Conservation (phyloP, 2,329 filamentous ascomycete species). For the Colletotrichum tamarilloi region DNA sequence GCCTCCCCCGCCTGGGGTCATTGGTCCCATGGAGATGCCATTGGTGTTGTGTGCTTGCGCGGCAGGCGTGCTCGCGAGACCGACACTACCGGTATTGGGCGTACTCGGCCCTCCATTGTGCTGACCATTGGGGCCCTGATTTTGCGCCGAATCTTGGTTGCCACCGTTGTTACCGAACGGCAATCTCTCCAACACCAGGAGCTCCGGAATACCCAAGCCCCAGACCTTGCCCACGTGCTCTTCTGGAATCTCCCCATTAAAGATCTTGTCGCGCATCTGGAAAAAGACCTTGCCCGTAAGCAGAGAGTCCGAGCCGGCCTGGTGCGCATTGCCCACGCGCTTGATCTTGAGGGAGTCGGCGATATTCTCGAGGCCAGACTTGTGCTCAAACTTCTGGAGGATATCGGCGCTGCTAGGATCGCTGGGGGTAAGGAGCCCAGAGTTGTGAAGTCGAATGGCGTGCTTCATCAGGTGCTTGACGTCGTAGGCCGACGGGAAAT, state of each 20-base stretch:
- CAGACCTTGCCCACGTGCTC: slow-evolving; percentile 92
- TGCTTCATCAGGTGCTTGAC: slow-evolving; percentile 98
- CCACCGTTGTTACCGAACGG: slow-evolving; percentile 47
- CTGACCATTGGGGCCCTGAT: slow-evolving; percentile 45
- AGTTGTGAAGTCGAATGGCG: slow-evolving; percentile 77
- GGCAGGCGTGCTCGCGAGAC: slow-evolving; percentile 60
- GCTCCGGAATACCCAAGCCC: slow-evolving; percentile 83
- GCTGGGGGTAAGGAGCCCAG: slow-evolving; percentile 70
- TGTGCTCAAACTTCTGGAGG: slow-evolving; percentile 86
- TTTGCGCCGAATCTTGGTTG: slow-evolving; percentile 49
- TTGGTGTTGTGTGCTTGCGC: slow-evolving; percentile 66
- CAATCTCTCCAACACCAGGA: slow-evolving; percentile 52
- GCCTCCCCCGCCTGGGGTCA: slow-evolving; percentile 82
- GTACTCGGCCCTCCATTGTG: slow-evolving; percentile 68
- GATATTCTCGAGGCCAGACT: slow-evolving; percentile 92
- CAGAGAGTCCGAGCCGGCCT: slow-evolving; percentile 92
- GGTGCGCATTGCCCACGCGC: slow-evolving; percentile 87
- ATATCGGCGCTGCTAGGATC: slow-evolving; percentile 77
- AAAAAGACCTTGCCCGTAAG: slow-evolving; percentile 96
- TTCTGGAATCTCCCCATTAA: slow-evolving; percentile 82
- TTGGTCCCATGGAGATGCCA: slow-evolving; percentile 70
- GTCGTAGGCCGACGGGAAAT: slow-evolving; percentile 94
- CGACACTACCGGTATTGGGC: slow-evolving; percentile 73
- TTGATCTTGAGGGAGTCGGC: slow-evolving; percentile 93
- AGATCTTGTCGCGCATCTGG: slow-evolving; percentile 89